These are phyloP conservation scores for Zalerion maritima DNA, from an alignment of 495 filamentous ascomycete species.

Conservation along the genomic window DNA sequence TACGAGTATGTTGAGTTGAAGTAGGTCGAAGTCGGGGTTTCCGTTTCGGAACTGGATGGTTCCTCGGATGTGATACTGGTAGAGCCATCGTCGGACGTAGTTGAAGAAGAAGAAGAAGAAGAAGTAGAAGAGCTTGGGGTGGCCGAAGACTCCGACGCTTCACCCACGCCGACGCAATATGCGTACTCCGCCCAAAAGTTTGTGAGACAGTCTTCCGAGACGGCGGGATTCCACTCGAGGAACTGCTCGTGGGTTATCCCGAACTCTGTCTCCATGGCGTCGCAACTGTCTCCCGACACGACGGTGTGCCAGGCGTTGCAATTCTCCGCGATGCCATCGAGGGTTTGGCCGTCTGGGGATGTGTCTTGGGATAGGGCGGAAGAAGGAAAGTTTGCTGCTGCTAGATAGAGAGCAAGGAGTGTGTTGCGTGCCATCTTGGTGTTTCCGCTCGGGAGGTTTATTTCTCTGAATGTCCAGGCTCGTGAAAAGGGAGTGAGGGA, in stretches of 20 bases:
- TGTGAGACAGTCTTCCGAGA: constrained; percentile 4
- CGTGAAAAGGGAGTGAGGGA: too few species aligned
- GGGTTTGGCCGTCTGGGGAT: constrained; percentile 5
- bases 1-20: constrained; percentile 4
- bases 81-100: not conserved
- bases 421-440: too few species aligned
- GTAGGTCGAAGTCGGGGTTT: too few species aligned
- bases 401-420: too few species aligned
- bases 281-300: constrained; percentile 6
- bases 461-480: too few species aligned
- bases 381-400: too few species aligned
- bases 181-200: constrained; percentile 3
- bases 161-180: constrained; percentile 13
- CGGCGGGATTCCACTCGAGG: constrained; percentile 11
- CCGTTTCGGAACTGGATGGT: too few species aligned
- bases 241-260: constrained; percentile 8
- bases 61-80: constrained; percentile 1
- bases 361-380: too few species aligned
- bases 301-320: constrained; percentile 10
- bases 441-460: too few species aligned
- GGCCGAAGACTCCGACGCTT: constrained; percentile 1
- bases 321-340: constrained; percentile 6
- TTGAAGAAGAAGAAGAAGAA: not conserved
- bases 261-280: constrained; percentile 1
- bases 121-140: not conserved